These are phyloP conservation scores for Salvia hispanica DNA, from an alignment of 257 asterid species.

Conservation along the genomic window DNA sequence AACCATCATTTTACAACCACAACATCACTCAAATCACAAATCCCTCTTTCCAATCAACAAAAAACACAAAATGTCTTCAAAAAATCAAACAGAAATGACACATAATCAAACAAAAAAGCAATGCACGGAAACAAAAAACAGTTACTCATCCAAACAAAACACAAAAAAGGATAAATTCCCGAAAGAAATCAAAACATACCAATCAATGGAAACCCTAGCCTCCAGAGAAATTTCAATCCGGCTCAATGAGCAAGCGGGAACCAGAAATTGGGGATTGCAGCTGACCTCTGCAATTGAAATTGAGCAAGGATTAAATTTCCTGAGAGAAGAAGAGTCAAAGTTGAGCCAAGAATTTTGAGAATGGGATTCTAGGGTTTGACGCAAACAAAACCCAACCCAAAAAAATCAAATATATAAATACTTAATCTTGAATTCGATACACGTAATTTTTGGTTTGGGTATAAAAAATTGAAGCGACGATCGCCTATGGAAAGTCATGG, in stretches of 20 bases:
- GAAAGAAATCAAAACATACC: conserved; percentile 11
- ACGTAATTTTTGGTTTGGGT: conserved; percentile 29
- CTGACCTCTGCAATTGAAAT: conserved; percentile 49
- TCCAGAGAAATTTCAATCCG: conserved; percentile 32
- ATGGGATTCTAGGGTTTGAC: conserved; percentile 52
- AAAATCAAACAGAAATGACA: conserved; percentile 29
- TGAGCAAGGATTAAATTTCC: conserved; percentile 34
- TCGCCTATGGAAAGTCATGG: conserved; percentile 46
- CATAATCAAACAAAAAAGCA: conserved; percentile 41
- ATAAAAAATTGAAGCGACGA: conserved; percentile 42
- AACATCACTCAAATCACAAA: conserved; percentile 26
- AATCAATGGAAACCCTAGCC: conserved; percentile 34
- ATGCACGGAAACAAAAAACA: conserved; percentile 26
- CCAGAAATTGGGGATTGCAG: conserved; percentile 36
- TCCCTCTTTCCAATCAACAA: conserved; percentile 28
- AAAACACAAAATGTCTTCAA: conserved; percentile 12
- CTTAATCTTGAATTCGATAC: conserved; percentile 38
- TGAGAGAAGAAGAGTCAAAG: conserved; percentile 41
- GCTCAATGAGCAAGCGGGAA: conserved; percentile 22
- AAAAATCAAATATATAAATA: conserved; percentile 17
- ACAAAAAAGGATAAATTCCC: conserved; percentile 21
- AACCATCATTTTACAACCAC: background rate
- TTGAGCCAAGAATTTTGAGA: conserved; percentile 41
- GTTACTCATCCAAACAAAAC: conserved; percentile 27
- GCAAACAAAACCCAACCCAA: conserved; percentile 28